Evolutionary conservation across 306 rosid species (phyloP).

Genomic region (Dalbergia oliveri): DNA sequence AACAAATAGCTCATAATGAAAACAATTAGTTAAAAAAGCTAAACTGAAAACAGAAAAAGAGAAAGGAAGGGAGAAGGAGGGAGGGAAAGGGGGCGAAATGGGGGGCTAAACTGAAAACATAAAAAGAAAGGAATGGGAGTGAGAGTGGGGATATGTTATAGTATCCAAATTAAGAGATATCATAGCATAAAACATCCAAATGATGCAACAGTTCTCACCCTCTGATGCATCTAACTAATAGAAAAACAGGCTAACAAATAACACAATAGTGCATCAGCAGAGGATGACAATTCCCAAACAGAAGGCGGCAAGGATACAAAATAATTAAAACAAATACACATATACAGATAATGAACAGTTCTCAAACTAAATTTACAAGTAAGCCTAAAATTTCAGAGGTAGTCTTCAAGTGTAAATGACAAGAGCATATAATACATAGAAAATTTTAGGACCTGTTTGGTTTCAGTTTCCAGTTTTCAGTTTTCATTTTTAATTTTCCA

Average conservation of each 20-base stretch:
- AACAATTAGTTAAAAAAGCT: conserved; percentile 16
- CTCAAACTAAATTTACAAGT: conserved; percentile 33
- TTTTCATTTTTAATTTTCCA: too few species aligned
- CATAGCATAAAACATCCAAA: conserved; percentile 31
- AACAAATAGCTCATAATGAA: conserved; percentile 31
- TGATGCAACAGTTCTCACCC: conserved; percentile 30
- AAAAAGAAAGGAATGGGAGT: too few species aligned
- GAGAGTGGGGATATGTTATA: not conserved
- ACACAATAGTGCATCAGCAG: conserved; percentile 26
- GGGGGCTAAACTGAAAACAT: not conserved
- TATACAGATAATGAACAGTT: conserved; percentile 13
- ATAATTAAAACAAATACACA: conserved; percentile 9
- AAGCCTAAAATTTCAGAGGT: not conserved
- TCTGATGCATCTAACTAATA: conserved; percentile 16
- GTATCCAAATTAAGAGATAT: conserved; percentile 4
- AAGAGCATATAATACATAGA: conserved; percentile 16
- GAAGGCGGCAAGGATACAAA: not conserved
- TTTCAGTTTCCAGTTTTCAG: too few species aligned
- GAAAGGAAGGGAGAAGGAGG: too few species aligned
- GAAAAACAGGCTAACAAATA: conserved; percentile 7
- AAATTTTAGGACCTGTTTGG: too few species aligned
- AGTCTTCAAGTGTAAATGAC: conserved; percentile 12
- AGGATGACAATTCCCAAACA: conserved; percentile 39
- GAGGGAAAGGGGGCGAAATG: too few species aligned
- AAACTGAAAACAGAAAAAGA: not conserved